Conservation (phyloP, 768 basidiomycete species). For the Coprinopsis strossmayeri region DNA sequence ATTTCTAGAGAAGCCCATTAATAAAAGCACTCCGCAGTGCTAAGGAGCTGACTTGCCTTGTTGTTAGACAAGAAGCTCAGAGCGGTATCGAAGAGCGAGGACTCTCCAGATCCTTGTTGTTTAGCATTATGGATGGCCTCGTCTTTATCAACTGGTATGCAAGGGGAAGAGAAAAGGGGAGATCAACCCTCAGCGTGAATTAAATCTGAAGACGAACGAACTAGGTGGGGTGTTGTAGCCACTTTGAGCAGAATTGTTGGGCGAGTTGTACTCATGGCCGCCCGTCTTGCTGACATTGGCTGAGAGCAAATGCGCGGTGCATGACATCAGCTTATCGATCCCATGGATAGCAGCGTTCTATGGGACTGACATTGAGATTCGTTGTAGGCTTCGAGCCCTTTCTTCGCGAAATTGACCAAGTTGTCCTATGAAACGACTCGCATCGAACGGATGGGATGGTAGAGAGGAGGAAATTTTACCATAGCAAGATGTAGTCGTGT, state of each 20-base stretch:
- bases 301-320: slow-evolving; percentile 20
- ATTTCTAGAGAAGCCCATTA: slow-evolving; percentile 25
- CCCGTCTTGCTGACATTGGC: slow-evolving; percentile 50
- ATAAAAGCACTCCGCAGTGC: not conserved
- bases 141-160: slow-evolving; percentile 44
- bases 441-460: slow-evolving; percentile 41
- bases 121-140: slow-evolving; percentile 54
- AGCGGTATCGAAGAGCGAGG: slow-evolving; percentile 50
- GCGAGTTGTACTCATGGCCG: slow-evolving; percentile 56
- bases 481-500: too few species aligned
- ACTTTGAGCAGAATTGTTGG: slow-evolving; percentile 32
- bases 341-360: too few species aligned
- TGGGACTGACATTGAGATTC: slow-evolving; percentile 37
- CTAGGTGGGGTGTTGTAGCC: not conserved
- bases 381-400: slow-evolving; percentile 52
- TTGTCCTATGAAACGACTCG: slow-evolving; percentile 22
- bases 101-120: slow-evolving; percentile 48
- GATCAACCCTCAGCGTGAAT: too few species aligned
- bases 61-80: slow-evolving; percentile 45
- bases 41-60: slow-evolving; percentile 34
- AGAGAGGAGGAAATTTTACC: too few species aligned
- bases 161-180: not conserved
- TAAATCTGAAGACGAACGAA: too few species aligned
- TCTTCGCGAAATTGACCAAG: slow-evolving; percentile 55
- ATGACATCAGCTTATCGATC: too few species aligned